Evolutionary conservation across 257 asterid genomes (phyloP).

Genomic region (Cinchona pubescens): DNA sequence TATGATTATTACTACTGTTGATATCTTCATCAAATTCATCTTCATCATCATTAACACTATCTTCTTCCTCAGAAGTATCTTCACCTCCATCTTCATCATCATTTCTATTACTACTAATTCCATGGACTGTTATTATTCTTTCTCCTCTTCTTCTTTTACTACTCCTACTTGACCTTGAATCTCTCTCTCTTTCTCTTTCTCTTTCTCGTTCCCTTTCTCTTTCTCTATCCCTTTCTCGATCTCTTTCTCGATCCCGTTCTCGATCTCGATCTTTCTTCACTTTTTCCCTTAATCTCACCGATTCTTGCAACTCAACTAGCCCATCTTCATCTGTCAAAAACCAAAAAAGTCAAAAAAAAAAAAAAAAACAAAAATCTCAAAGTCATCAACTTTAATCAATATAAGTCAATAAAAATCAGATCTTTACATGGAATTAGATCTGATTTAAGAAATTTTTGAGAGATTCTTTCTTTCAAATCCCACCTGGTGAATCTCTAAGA

Average conservation of each 20-base stretch:
- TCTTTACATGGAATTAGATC: conserved; percentile 42
- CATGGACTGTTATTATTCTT: conserved; percentile 46
- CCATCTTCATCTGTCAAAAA: conserved; percentile 80
- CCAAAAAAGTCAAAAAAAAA: background rate
- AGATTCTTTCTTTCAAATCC: background rate
- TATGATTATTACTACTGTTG: conserved; percentile 20
- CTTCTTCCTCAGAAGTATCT: conserved; percentile 84
- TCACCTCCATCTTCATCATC: conserved; percentile 63
- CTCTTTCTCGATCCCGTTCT: conserved; percentile 57
- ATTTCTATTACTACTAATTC: conserved; percentile 31
- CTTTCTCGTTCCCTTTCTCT: conserved; percentile 54
- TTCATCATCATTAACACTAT: conserved; percentile 82
- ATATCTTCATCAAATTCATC: conserved; percentile 62
- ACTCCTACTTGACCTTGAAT: conserved; percentile 59
- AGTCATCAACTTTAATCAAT: background rate
- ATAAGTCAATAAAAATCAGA: background rate
- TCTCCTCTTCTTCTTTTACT: conserved; percentile 69
- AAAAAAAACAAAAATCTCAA: too few species aligned
- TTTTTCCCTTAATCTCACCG: conserved; percentile 76
- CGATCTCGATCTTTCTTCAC: conserved; percentile 86
- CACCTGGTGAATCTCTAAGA: conserved; percentile 91
- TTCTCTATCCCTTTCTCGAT: conserved; percentile 35
- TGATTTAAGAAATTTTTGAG: conserved; percentile 17
- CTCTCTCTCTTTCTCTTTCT: conserved; percentile 66
- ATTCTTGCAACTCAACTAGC: conserved; percentile 72